Evolutionary conservation across 2,329 filamentous ascomycete genomes (phyloP), one percentile per base, ranked within the genome.

Genomic region (Boeremia lycopersici): DNA sequence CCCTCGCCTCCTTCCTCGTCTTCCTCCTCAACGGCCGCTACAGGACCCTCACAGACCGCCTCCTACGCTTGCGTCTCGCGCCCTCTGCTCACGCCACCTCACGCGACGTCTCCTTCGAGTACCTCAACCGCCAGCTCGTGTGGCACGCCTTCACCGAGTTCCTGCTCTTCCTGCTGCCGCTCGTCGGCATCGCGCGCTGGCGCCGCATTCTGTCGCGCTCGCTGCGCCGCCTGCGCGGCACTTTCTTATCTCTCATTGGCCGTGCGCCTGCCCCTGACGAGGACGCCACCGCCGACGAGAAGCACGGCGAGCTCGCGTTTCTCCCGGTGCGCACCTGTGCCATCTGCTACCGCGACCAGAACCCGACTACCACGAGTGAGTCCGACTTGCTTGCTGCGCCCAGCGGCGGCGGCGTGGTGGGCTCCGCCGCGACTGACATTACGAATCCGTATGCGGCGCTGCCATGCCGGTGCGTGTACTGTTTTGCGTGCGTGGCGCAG

Each of bases 81-180:
- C 89, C 95, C 7, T 89, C 90, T 5, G 93, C 89, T 3, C 91
- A 73, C 55, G 90, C 96, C 71, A 89, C 96, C 60, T 91, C 86
- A 71, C 85, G 93, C 29, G 92, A 98, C 75, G 93, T 99, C 25
- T 96, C 91, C 1, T 98, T 99, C 72, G 95, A 99, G 77, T 98
- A 97, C 69, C 85, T 98, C 44, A 99, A 99, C 74, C 88, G 95
- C 42, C 95, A 99, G 77, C 86, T 99, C 10, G 95, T 99, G 33
- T 99, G 95, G 95, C 95, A 99, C 76, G 95, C 95, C n/a, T 96
- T 99, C 69, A 99, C 95, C 25, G 95, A 99, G 74, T 99, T 99
- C 67, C 81, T 99, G n/a, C 84, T 99, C 29, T 99, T 98, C 74
- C 84, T 98, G 15, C 82, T 99, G n/a, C 95, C 95, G 0, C 83